Evolutionary conservation across 192 early-diverging fungal genomes (phyloP).

Genomic region (Spizellomyces sp.): DNA sequence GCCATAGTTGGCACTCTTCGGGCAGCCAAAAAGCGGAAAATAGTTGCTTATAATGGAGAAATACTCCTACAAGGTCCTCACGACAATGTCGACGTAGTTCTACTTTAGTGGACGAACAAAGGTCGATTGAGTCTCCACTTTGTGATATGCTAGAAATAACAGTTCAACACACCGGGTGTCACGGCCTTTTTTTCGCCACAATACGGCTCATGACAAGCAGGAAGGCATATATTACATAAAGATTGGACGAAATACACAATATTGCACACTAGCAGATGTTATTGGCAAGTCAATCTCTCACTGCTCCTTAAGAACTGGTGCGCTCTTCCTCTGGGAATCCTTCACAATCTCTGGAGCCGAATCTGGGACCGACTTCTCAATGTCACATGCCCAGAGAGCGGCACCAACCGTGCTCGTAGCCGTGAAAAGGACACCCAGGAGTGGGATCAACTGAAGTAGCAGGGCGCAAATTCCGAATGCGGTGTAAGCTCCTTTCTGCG

Average conservation of each 20-base stretch:
- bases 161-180: no score
- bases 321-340: no score
- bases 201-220: no score
- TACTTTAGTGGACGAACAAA: slow-evolving; percentile 19
- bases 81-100: slow-evolving; percentile 43
- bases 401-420: slow-evolving; percentile 72
- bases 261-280: no score
- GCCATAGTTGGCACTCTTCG: slow-evolving; percentile 53
- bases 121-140: no score
- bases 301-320: no score
- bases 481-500: slow-evolving; percentile 17
- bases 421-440: slow-evolving; percentile 64
- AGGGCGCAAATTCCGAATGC: slow-evolving; percentile 51
- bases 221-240: no score
- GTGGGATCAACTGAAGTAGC: slow-evolving; percentile 63
- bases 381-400: slow-evolving; percentile 65
- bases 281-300: no score
- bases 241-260: no score
- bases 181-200: no score
- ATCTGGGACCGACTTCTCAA: slow-evolving; percentile 29
- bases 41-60: slow-evolving; percentile 40
- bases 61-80: slow-evolving; percentile 44
- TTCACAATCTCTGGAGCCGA: no score
- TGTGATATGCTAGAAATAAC: no score
- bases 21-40: slow-evolving; percentile 59